Evolutionary conservation across 192 early-diverging fungal species (phyloP).

Genomic region (Umbelopsis isabellina): DNA sequence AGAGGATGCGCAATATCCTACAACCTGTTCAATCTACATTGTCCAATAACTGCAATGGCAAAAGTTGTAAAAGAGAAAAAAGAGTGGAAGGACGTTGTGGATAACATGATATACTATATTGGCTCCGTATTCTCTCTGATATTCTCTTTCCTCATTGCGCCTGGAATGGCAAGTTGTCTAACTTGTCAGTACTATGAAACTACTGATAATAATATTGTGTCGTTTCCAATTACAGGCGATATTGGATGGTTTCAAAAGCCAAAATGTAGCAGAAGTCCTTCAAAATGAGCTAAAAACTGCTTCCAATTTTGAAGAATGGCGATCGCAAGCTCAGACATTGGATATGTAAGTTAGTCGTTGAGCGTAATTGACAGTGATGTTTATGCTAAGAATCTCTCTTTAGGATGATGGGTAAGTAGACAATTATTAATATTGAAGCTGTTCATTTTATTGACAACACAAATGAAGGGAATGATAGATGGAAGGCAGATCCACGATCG

Average conservation of each 20-base stretch:
- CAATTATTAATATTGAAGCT: background rate
- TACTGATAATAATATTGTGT: constrained; percentile 5
- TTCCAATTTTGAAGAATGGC: constrained; percentile 58
- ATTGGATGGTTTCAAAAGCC: background rate
- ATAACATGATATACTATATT: background rate
- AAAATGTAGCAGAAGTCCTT: constrained; percentile 44
- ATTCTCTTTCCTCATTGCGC: constrained; percentile 8
- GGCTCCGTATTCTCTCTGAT: background rate
- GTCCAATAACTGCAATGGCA: background rate
- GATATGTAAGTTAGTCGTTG: constrained; percentile 40
- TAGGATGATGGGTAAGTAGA: constrained; percentile 24
- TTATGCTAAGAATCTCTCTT: background rate
- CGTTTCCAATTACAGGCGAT: background rate
- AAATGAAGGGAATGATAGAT: constrained; percentile 52
- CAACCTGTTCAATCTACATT: constrained; percentile 9
- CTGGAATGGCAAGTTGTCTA: constrained; percentile 12
- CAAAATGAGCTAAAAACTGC: constrained; percentile 47
- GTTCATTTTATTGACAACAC: background rate
- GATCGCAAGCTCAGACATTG: constrained; percentile 47
- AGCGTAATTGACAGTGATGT: background rate
- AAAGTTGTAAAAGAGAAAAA: background rate
- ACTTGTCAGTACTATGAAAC: background rate
- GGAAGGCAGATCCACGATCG: constrained; percentile 59
- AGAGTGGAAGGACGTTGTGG: background rate
- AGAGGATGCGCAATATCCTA: background rate